Evolutionary conservation across 805 yeast genomes (phyloP), one percentile per base, ranked within the genome.

Genomic region (Danielia oregonensis): DNA sequence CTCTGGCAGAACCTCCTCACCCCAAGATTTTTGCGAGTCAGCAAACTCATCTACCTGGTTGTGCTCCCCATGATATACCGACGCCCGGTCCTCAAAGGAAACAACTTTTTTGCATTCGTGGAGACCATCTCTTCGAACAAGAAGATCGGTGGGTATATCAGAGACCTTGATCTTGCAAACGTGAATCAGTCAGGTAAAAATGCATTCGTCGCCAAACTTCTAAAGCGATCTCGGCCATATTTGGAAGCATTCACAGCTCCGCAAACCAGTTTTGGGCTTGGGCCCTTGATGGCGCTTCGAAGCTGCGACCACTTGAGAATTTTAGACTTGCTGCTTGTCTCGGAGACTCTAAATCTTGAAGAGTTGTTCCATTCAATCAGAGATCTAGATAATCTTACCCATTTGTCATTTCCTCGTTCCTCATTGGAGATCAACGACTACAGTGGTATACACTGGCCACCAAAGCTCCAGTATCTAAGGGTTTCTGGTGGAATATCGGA

Each of bases 151-250:
- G 60, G 69, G 8, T 51, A 73, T 37, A 93, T 93, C 11, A 68
- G 67, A 35, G 69, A 67, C 11, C 67, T 93, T 26, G 93, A 93
- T 53, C 65, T 93, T 24, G 74, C 95, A 7, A 71, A 76, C 28
- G 86, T 89, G 30, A 78, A 88, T 40, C 97, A 93, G 58, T 73
- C 86, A 24, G 97, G 97, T 9, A 88, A 86, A 55, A 93, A 88
- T 59, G 91, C 97, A 4, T 83, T 71, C 56, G 87, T 91, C 9
- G 86, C 97, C 0, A 82, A 85, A 44, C 55, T 93, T 5, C 63
- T 93, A 36, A 76, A 95, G 49, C 70, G 96, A 26, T 85, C 96
- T 35, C 74, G 88, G 6, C 56, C 70, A 13, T 72, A 69, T 24
- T 63, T 93, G 31, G 74, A 78, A 43, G 64, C 70, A 8, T 88